Base-by-base conservation (phyloP, 306 rosid genomes). In the Erythrophleum fordii region DNA sequence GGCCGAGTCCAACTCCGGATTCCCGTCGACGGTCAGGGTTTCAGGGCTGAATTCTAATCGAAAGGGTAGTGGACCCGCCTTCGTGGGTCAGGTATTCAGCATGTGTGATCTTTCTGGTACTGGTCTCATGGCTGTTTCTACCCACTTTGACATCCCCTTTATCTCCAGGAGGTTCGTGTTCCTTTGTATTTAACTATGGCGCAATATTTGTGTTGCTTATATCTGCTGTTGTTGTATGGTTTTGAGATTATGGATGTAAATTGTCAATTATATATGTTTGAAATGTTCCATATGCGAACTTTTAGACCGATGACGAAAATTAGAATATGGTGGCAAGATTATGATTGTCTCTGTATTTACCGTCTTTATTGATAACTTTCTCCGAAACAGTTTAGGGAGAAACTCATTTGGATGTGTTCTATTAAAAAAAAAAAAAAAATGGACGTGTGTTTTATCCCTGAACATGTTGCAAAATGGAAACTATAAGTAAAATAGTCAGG, bases 51-150 rank as follows among this genome's bases (percentile, higher is more conserved):
- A 81, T 69, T 80, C 90, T 3, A 78, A 84, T 65, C 84, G 79
- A 23, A 89, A 86, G 70, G 71, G 83, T 4, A 87, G 90, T 11
- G 97, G 99, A 25, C 99, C 99, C 3, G 99, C 98, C 45, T 96
- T 96, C 77, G 99, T 96, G 11, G 99, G 98, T 28, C 98, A 96
- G 90, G 99, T 96, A 14, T 93, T 96, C 91, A 92, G 98, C 45
- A 93, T 93, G 97, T 93, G 99, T 66, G 98, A 96, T 87, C 98
- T 96, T 74, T 96, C 99, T 2, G 99, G 99, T 39, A 92, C 98
- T 3, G 99, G 99, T 28, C 93, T 96, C 70, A 93, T 96, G 98
- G 98, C 99, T 26, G 98, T 93, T 80, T 90, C 99, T 2, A 88
- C 97, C 66, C 97, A 96, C 74, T 92, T 93, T 29, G 94, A 93